These are phyloP conservation scores for Hebeloma cylindrosporum DNA, from an alignment of 768 basidiomycete species.

Conservation along the genomic window DNA sequence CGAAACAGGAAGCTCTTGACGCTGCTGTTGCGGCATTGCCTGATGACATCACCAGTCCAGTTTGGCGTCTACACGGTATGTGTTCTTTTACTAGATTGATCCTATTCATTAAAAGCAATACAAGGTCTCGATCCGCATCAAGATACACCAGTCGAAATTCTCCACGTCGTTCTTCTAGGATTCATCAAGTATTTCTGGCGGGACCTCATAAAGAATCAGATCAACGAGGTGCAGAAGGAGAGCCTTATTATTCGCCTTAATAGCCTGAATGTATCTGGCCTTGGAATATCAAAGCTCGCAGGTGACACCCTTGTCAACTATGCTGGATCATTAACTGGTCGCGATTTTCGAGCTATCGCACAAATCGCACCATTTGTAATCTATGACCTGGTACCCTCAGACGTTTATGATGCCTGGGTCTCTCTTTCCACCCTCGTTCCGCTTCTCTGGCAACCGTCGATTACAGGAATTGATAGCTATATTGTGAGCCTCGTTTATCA, in stretches of 20 bases:
- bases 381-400: slow-evolving; percentile 32
- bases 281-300: slow-evolving; percentile 32
- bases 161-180: slow-evolving; percentile 44
- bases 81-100: neutral
- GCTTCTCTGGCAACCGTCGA: slow-evolving; percentile 41
- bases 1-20: slow-evolving; percentile 9
- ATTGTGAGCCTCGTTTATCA: slow-evolving; percentile 24
- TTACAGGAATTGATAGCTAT: slow-evolving; percentile 32
- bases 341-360: slow-evolving; percentile 10
- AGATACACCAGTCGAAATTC: slow-evolving; percentile 46
- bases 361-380: slow-evolving; percentile 40
- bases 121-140: slow-evolving; percentile 42
- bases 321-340: slow-evolving; percentile 5
- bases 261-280: slow-evolving; percentile 30
- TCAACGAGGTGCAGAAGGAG: slow-evolving; percentile 27
- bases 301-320: slow-evolving; percentile 23
- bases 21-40: neutral
- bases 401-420: slow-evolving; percentile 32
- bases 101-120: neutral
- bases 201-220: slow-evolving; percentile 29
- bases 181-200: slow-evolving; percentile 52
- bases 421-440: slow-evolving; percentile 32
- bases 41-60: slow-evolving; percentile 30
- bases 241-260: slow-evolving; percentile 27
- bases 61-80: slow-evolving; percentile 28